Evolutionary conservation across 345 rosid species (phyloP).

Genomic region (Euphorbia peplus): DNA sequence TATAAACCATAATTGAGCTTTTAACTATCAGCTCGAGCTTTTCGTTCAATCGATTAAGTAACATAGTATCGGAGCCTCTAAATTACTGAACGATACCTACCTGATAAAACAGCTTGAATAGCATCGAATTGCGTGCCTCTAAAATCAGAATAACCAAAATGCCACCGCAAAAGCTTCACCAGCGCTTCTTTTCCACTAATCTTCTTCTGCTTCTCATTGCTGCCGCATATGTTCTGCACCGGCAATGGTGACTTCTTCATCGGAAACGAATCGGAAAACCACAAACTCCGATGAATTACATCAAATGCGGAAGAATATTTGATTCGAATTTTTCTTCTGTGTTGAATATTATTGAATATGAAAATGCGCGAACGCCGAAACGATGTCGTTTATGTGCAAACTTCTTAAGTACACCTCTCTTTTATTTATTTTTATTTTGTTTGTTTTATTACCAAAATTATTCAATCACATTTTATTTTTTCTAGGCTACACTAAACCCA

Average conservation of each 20-base stretch:
- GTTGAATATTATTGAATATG: neutral
- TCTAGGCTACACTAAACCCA: no score
- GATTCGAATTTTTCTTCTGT: neutral
- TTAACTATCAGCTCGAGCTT: no score
- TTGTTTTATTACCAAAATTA: no score
- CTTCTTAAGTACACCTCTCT: no score
- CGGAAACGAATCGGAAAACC: neutral
- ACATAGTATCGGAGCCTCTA: neutral
- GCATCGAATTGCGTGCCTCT: constrained; percentile 90
- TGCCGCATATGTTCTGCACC: constrained; percentile 40
- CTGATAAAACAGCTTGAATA: constrained; percentile 79
- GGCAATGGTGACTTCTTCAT: constrained; percentile 81
- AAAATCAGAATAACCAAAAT: constrained; percentile 80
- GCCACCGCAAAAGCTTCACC: constrained; percentile 91
- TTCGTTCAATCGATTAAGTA: no score
- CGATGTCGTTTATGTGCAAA: no score
- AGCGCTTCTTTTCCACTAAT: constrained; percentile 54
- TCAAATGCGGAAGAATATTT: neutral
- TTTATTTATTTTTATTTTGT: no score
- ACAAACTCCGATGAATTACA: neutral
- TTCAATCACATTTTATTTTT: no score
- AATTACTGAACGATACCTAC: constrained; percentile 28
- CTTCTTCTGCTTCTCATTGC: constrained; percentile 30
- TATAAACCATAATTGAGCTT: no score
- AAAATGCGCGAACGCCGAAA: neutral